Conservation (phyloP, 768 basidiomycete species). For the Galerina sulciceps region DNA sequence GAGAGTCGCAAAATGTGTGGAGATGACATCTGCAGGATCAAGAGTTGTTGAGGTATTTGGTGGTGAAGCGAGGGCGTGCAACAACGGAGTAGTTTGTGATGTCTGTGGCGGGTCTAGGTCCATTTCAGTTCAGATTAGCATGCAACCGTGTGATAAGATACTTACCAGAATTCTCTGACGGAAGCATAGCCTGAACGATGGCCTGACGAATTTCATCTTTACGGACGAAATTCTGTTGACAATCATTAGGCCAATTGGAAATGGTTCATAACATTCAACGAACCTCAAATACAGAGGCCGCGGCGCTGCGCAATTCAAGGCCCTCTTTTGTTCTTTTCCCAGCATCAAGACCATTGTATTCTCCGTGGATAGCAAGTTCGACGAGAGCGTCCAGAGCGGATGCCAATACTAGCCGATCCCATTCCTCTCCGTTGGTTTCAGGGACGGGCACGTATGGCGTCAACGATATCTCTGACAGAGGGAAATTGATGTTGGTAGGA, state of each 20-base stretch:
- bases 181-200: constrained; percentile 74
- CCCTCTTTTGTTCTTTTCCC: constrained; percentile 65
- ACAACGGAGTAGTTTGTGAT: constrained; percentile 64
- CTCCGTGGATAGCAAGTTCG: constrained; percentile 84
- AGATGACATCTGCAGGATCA: constrained; percentile 57
- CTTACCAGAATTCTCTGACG: constrained; percentile 51
- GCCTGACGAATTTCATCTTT: constrained; percentile 72
- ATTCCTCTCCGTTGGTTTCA: constrained; percentile 88
- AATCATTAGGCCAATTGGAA: constrained; percentile 1
- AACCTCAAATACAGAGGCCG: constrained; percentile 85
- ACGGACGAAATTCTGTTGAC: constrained; percentile 70
- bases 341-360: constrained; percentile 74
- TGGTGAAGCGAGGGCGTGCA: constrained; percentile 67
- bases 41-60: constrained; percentile 59
- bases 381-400: constrained; percentile 85
- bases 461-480: constrained; percentile 67
- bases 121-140: neutral
- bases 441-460: constrained; percentile 80
- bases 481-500: constrained; percentile 55
- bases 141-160: neutral
- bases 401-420: constrained; percentile 83
- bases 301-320: constrained; percentile 76
- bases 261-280: neutral
- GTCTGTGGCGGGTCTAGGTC: constrained; percentile 34
- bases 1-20: constrained; percentile 75